Conservation (phyloP, 2,329 filamentous ascomycete species). For the Neopestalotiopsis sp. region DNA sequence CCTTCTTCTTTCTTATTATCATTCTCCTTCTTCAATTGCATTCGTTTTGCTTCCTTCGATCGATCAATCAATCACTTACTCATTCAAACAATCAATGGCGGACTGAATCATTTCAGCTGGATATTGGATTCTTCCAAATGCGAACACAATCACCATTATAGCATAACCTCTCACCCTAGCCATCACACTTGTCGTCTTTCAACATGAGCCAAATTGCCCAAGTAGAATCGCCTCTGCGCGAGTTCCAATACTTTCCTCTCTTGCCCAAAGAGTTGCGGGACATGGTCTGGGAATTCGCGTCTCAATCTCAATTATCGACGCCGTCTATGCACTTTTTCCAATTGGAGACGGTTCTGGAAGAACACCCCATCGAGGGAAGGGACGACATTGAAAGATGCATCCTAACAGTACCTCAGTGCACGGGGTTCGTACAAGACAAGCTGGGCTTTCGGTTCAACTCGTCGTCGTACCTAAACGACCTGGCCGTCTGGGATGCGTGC, state of each 20-base stretch:
- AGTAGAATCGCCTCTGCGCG: background rate
- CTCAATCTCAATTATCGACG: background rate
- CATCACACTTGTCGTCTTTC: conserved; percentile 1
- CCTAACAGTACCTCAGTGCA: background rate
- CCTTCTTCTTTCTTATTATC: background rate
- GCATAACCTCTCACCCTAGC: background rate
- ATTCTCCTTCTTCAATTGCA: too few relatives aligned
- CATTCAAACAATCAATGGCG: background rate
- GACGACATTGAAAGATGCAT: background rate
- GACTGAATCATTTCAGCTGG: background rate
- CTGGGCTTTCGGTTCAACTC: background rate
- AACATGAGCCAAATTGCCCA: conserved; percentile 2
- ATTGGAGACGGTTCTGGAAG: conserved; percentile 1
- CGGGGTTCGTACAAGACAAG: background rate
- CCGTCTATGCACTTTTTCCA: conserved; percentile 18
- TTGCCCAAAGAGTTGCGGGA: conserved; percentile 16
- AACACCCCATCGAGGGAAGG: background rate
- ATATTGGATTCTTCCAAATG: background rate
- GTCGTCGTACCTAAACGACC: conserved; percentile 15
- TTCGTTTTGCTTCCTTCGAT: background rate
- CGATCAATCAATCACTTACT: background rate
- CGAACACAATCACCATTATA: background rate
- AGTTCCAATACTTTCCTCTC: conserved; percentile 18
- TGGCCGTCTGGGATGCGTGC: conserved; percentile 16
- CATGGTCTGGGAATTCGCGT: conserved; percentile 15